phyloP scores from a whole-genome alignment of 129 eudicot genomes.

The Flaveria sonorensis region DNA sequence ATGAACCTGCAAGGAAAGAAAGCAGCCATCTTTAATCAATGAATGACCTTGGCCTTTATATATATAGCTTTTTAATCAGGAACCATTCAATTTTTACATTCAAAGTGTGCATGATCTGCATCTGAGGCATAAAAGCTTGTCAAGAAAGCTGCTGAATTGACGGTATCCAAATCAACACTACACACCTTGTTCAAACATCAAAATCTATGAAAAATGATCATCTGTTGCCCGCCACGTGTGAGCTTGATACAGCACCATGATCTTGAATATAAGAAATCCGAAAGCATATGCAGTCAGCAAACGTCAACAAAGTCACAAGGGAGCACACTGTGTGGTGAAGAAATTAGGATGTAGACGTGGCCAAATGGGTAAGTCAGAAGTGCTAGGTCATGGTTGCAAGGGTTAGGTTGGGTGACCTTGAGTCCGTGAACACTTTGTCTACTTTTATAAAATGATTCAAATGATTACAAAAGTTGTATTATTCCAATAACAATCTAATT shows the following conservation, averaged over 20 bases:
- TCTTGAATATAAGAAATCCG: constrained; percentile 24
- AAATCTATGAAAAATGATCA: constrained; percentile 23
- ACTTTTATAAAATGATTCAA: not conserved
- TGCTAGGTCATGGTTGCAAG: not conserved
- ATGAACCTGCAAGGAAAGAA: not conserved
- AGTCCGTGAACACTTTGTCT: not conserved
- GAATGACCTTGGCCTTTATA: constrained; percentile 3
- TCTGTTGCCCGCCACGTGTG: constrained; percentile 4
- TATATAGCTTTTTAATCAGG: constrained; percentile 17
- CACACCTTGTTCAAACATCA: constrained; percentile 32
- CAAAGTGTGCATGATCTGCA: constrained; percentile 30
- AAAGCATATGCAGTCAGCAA: not conserved
- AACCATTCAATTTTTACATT: constrained; percentile 35
- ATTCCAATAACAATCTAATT: not conserved
- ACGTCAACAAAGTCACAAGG: not conserved
- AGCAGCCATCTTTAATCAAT: not conserved
- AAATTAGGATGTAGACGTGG: too few relatives aligned
- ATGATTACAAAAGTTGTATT: not conserved
- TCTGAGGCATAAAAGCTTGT: constrained; percentile 28
- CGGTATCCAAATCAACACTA: constrained; percentile 33
- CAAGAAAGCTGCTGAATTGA: constrained; percentile 35
- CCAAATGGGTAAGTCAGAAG: not conserved
- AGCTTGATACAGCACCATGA: constrained; percentile 23
- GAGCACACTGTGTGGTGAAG: too few relatives aligned
- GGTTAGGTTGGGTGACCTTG: not conserved